Percentiles rank a stretch among this genome's conserved stretches.
These are phyloP conservation scores for Clavaria fumosa DNA, from an alignment of 768 basidiomycete species.

Conservation along the genomic window DNA sequence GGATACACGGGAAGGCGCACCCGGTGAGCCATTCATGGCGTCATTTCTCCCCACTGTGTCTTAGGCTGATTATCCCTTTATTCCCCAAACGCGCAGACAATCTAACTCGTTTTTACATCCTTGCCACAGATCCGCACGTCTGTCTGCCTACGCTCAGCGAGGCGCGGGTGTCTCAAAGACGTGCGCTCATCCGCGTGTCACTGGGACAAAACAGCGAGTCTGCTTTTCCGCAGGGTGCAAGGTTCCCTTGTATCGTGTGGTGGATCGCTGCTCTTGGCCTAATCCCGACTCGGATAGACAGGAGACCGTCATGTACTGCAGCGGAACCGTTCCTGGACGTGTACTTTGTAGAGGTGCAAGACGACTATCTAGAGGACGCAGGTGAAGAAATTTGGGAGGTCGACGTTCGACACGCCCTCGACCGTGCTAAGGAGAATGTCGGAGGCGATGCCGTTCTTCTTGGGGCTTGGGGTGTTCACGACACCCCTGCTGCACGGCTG, in stretches of 20 bases:
- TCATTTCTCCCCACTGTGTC: no score
- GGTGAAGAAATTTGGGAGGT: constrained; percentile 3
- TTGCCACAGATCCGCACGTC: constrained; percentile 23
- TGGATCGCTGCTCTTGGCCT: constrained; percentile 26
- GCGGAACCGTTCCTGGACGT: constrained; percentile 35
- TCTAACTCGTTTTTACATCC: constrained; percentile 53
- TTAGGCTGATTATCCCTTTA: no score
- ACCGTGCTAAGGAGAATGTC: constrained; percentile 20
- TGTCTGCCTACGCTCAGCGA: constrained; percentile 12
- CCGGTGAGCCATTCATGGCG: no score
- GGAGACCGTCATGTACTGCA: constrained; percentile 40
- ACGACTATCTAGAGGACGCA: constrained; percentile 8
- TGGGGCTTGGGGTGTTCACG: constrained; percentile 32
- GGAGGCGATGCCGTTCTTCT: constrained; percentile 24
- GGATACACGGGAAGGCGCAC: no score
- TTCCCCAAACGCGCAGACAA: no score
- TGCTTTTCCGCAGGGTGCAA: constrained; percentile 6
- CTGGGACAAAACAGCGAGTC: constrained; percentile 7
- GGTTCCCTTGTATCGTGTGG: constrained; percentile 14
- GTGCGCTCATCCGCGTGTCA: constrained; percentile 20
- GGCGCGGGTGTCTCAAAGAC: constrained; percentile 9
- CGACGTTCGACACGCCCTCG: constrained; percentile 20
- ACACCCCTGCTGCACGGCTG: background rate
- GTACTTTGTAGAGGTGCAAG: constrained; percentile 50
- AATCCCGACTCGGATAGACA: constrained; percentile 38